Conservation (phyloP, 140 eudicot genomes). For the Ambrosia hybrid region DNA sequence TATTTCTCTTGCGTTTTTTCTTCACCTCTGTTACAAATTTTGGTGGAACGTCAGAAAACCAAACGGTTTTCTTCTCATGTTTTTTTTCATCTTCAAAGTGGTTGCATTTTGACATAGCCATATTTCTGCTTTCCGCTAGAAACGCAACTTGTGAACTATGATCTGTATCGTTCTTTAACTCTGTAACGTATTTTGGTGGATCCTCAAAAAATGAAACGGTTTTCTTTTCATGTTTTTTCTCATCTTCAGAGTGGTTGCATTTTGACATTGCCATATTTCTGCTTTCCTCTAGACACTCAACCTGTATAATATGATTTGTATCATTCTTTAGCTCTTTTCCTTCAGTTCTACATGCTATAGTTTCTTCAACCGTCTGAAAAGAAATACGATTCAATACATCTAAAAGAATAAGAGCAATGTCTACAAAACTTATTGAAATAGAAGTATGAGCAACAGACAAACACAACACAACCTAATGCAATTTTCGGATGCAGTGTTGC, state of each 20-base stretch:
- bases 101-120: slow-evolving; percentile 4
- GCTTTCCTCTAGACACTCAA: no score
- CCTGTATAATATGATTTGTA: no score
- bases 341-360: no score
- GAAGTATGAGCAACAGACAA: neutral
- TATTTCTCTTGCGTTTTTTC: slow-evolving; percentile 23
- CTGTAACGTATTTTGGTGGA: slow-evolving; percentile 1
- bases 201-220: neutral
- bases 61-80: neutral
- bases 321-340: no score
- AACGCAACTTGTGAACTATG: no score
- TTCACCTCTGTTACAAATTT: slow-evolving; percentile 9
- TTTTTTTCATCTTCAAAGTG: no score
- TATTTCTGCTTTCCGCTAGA: no score
- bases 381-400: no score
- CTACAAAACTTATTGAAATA: no score
- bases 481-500: slow-evolving; percentile 25
- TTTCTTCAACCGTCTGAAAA: no score
- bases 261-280: neutral
- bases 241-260: no score
- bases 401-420: no score
- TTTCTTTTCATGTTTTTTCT: neutral
- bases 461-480: slow-evolving; percentile 13
- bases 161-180: neutral
- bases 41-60: neutral